Conservation (phyloP, 345 rosid species). For the Lepidium aucheri region DNA sequence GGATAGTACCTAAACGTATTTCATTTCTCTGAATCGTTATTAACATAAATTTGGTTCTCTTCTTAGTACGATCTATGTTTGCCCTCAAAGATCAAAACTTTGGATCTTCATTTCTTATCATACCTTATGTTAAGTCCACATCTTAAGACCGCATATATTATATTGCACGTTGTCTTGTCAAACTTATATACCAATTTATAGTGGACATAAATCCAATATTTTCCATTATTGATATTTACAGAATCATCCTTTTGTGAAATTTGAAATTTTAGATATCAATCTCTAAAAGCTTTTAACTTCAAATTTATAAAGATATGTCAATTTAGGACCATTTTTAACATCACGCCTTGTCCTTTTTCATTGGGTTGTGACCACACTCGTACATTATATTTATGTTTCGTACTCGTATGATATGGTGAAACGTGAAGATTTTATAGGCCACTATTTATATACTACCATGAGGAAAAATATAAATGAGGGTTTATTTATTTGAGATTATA, state of each 20-base stretch:
- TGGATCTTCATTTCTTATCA: slow-evolving; percentile 13
- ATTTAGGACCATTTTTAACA: slow-evolving; percentile 28
- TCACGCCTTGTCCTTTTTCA: slow-evolving; percentile 23
- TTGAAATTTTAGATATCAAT: slow-evolving; percentile 15
- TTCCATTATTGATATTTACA: slow-evolving; percentile 5
- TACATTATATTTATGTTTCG: slow-evolving; percentile 4
- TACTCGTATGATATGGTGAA: slow-evolving; percentile 18
- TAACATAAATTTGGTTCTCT: slow-evolving; percentile 27
- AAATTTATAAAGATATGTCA: slow-evolving; percentile 17
- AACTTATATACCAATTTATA: slow-evolving; percentile 23
- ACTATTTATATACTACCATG: not conserved
- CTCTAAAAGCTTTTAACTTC: slow-evolving; percentile 17
- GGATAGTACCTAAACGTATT: slow-evolving; percentile 28
- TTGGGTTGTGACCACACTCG: slow-evolving; percentile 14
- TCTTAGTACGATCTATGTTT: slow-evolving; percentile 27
- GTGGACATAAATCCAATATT: slow-evolving; percentile 20
- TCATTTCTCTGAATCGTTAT: slow-evolving; percentile 30
- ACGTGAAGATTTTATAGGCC: not conserved
- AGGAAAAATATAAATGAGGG: not conserved
- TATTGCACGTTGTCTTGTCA: slow-evolving; percentile 29
- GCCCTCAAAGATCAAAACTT: slow-evolving; percentile 29
- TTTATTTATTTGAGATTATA: not conserved
- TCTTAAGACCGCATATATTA: slow-evolving; percentile 21
- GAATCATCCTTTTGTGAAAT: slow-evolving; percentile 31
- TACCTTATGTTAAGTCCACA: slow-evolving; percentile 28